These are phyloP conservation scores for Zopfochytrium polystomum DNA, from an alignment of 371 early-diverging fungal genomes.

Conservation along the genomic window DNA sequence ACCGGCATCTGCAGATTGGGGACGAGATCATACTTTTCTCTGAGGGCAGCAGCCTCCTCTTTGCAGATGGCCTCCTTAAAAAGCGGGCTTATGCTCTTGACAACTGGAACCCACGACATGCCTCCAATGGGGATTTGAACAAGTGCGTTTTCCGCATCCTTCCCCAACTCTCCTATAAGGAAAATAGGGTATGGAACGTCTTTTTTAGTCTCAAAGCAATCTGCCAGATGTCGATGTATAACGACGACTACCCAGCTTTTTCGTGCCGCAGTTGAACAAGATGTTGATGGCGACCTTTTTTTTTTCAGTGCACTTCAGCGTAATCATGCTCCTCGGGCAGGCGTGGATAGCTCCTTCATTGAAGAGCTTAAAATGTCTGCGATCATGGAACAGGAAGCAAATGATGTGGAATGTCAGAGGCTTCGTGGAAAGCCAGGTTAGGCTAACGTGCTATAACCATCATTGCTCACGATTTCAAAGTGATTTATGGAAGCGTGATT, in stretches of 20 bases:
- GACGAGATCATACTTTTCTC: constrained; percentile 26
- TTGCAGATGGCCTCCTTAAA: constrained; percentile 25
- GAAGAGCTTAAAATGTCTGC: constrained; percentile 20
- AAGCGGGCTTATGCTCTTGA: constrained; percentile 18
- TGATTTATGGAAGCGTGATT: constrained; percentile 54
- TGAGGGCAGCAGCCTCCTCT: constrained; percentile 21
- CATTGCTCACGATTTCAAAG: no score
- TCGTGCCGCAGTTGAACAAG: constrained; percentile 13
- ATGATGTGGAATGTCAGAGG: constrained; percentile 25
- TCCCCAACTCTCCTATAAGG: constrained; percentile 26
- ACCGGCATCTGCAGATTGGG: constrained; percentile 21
- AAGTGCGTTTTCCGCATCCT: constrained; percentile 30
- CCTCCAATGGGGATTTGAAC: constrained; percentile 24
- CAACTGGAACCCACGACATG: constrained; percentile 15
- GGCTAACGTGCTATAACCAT: not conserved
- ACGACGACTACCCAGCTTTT: constrained; percentile 9
- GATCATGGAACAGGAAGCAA: constrained; percentile 17
- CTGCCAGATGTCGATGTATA: not conserved
- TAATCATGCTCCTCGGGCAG: constrained; percentile 2
- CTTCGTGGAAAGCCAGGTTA: constrained; percentile 25
- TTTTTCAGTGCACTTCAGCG: constrained; percentile 13
- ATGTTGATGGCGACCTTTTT: constrained; percentile 31
- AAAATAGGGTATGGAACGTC: constrained; percentile 12
- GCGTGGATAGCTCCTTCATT: constrained; percentile 3
- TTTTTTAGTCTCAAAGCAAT: not conserved